A percentile compares a stretch with the other conserved stretches of the same genome.
Conservation (phyloP, 495 filamentous ascomycete genomes). For the Penicillium cosmopolitanum region DNA sequence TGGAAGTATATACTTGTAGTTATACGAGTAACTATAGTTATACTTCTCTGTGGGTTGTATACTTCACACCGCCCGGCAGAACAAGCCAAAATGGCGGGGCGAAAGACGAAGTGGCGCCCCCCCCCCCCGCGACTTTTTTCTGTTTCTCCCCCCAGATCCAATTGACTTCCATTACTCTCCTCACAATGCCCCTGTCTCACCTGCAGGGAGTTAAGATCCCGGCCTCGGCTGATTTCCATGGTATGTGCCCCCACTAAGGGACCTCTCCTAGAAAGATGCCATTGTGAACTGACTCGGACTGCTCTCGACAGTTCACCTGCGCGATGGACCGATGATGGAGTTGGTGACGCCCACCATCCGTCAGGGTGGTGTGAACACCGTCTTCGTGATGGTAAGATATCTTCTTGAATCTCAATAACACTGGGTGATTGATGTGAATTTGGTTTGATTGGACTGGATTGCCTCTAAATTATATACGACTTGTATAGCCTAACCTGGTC, state of each 20-base stretch:
- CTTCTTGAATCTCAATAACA: neutral
- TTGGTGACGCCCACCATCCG: conserved; percentile 77
- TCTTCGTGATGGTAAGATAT: conserved; percentile 74
- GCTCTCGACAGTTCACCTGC: conserved; percentile 61
- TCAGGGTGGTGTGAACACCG: conserved; percentile 74
- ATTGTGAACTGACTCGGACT: conserved; percentile 10
- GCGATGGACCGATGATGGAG: conserved; percentile 80
- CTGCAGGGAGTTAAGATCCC: conserved; percentile 60
- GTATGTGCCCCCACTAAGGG: conserved; percentile 35
- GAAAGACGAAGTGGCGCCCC: neutral
- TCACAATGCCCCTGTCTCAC: conserved; percentile 43
- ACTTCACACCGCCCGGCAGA: conserved; percentile 23
- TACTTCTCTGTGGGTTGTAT: neutral
- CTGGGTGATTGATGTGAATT: conserved; percentile 8
- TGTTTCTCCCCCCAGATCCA: neutral
- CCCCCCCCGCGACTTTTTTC: conserved; percentile 5
- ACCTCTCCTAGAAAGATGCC: conserved; percentile 18
- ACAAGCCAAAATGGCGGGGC: conserved; percentile 16
- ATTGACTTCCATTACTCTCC: neutral
- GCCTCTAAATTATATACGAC: conserved; percentile 21
- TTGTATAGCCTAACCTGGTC: conserved; percentile 62
- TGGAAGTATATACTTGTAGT: too few species aligned
- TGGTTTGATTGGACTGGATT: neutral
- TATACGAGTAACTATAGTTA: too few species aligned
- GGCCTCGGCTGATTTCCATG: conserved; percentile 71